Conservation (phyloP, 1,139 yeast species). For the Candida buenavistaensis region DNA sequence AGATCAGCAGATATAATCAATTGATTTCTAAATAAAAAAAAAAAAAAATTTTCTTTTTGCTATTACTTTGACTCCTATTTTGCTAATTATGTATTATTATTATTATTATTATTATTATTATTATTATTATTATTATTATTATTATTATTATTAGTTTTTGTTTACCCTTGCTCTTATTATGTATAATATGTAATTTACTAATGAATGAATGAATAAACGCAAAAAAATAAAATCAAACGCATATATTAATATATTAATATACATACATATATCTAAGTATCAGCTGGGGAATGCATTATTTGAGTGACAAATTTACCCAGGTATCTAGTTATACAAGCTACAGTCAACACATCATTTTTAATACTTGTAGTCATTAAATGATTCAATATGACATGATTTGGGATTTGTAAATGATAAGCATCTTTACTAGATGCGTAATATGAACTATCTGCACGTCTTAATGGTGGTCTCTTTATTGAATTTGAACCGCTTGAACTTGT, state of each 20-base stretch:
- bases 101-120: too few species aligned
- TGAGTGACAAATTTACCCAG: constrained; percentile 90
- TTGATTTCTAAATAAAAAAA: too few species aligned
- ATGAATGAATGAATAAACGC: too few species aligned
- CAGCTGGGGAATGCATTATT: constrained; percentile 87
- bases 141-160: too few species aligned
- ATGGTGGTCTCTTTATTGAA: constrained; percentile 34
- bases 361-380: constrained; percentile 94
- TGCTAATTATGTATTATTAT: too few species aligned
- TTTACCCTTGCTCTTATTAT: too few species aligned
- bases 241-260: too few species aligned
- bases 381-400: constrained; percentile 92
- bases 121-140: too few species aligned
- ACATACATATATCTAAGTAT: too few species aligned
- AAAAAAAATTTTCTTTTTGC: constrained; percentile 3
- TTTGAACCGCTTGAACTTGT: not conserved
- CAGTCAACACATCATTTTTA: constrained; percentile 83
- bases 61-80: not conserved
- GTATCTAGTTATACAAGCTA: constrained; percentile 89
- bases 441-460: constrained; percentile 59
- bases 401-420: constrained; percentile 78
- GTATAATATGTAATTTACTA: too few species aligned
- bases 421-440: constrained; percentile 49
- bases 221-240: too few species aligned
- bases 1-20: constrained; percentile 3